A percentile compares a stretch with the other conserved stretches of the same genome.
Conservation (phyloP, 2,329 filamentous ascomycete species). For the Hymenoscyphus linearis region DNA sequence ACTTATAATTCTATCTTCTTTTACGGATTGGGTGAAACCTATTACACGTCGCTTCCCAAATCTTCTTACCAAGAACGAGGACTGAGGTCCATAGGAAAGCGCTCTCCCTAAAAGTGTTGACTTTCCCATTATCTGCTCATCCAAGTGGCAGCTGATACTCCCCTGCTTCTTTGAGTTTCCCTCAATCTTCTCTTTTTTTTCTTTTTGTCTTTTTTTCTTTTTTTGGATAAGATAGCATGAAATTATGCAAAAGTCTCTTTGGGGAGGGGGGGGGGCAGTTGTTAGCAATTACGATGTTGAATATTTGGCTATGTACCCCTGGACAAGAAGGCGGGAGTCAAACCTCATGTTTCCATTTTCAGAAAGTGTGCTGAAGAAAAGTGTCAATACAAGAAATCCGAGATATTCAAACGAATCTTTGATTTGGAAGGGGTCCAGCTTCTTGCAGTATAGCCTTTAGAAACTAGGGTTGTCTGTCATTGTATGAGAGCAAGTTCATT, state of each 20-base stretch:
- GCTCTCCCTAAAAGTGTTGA: neutral
- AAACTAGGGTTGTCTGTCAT: too few relatives aligned
- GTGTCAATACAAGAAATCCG: constrained; percentile 10
- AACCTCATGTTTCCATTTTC: constrained; percentile 1
- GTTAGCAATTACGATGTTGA: neutral
- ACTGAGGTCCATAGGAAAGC: neutral
- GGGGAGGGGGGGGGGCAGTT: neutral
- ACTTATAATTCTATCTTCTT: too few relatives aligned
- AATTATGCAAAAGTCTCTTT: neutral
- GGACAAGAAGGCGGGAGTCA: neutral
- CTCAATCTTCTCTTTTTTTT: too few relatives aligned
- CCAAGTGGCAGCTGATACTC: neutral
- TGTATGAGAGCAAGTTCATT: too few relatives aligned
- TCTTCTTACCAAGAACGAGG: neutral
- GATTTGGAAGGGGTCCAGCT: neutral
- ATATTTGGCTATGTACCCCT: neutral
- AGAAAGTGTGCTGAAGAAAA: constrained; percentile 9
- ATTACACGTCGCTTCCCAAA: neutral
- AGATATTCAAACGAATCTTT: constrained; percentile 4
- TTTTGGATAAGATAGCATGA: neutral
- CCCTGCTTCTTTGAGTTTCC: too few relatives aligned
- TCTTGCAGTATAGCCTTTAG: too few relatives aligned
- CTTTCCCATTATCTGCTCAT: neutral
- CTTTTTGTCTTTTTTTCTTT: neutral
- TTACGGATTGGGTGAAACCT: neutral